A percentile compares a stretch with the other conserved stretches of the same genome.
Conservation (phyloP, 257 asterid species). For the Solanum chiquidenum region DNA sequence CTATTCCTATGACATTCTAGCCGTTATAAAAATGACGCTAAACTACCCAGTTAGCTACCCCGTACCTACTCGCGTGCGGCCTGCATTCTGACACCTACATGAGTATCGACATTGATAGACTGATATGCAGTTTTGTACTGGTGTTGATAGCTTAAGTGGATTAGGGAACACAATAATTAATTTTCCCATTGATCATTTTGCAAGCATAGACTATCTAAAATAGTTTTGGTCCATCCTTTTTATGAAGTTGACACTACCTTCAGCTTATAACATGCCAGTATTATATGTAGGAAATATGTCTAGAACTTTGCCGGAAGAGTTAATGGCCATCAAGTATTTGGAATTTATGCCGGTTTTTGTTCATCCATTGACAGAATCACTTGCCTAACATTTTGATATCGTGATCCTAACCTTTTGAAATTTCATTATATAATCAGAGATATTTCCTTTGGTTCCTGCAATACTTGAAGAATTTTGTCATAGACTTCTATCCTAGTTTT, state of each 20-base stretch:
- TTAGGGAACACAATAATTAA: not conserved
- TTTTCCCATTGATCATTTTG: not conserved
- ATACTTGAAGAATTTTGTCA: not conserved
- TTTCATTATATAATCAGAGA: not conserved
- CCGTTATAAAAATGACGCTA: not conserved
- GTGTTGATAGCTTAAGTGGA: not conserved
- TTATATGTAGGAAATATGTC: not conserved
- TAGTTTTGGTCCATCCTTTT: not conserved
- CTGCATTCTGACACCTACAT: not conserved
- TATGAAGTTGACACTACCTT: not conserved
- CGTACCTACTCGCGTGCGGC: not conserved
- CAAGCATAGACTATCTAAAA: not conserved
- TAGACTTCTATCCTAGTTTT: not conserved
- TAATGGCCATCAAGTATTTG: not conserved
- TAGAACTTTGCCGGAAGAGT: not conserved
- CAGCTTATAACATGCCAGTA: not conserved
- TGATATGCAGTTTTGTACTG: not conserved
- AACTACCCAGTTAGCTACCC: not conserved
- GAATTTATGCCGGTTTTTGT: not conserved
- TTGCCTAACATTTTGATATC: not conserved
- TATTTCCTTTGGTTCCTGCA: not conserved
- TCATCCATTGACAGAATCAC: not conserved
- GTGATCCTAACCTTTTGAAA: not conserved
- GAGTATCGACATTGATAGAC: not conserved
- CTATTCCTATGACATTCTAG: not conserved